Conservation (phyloP, 2,329 filamentous ascomycete species). For the Nemania sp. region DNA sequence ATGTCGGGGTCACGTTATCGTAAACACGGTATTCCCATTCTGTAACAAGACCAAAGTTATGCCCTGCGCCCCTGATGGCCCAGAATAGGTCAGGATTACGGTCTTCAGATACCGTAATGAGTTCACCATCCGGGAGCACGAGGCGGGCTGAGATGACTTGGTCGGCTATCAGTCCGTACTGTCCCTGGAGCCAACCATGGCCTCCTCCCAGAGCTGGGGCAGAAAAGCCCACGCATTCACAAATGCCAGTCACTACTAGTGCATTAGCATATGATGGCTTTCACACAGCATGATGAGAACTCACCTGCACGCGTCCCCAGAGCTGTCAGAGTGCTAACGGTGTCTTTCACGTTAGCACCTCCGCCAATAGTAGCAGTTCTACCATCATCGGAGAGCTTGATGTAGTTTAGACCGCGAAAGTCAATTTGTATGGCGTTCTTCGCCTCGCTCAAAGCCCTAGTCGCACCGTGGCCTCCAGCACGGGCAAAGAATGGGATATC, state of each 20-base stretch:
- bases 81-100: conserved; percentile 37
- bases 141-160: conserved; percentile 24
- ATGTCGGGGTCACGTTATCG: background rate
- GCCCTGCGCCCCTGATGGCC: conserved; percentile 27
- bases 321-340: conserved; percentile 34
- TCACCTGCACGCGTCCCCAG: conserved; percentile 35
- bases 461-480: conserved; percentile 32
- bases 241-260: conserved; percentile 49
- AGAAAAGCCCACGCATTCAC: conserved; percentile 54
- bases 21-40: conserved; percentile 22
- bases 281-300: too few species aligned
- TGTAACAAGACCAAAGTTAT: conserved; percentile 28
- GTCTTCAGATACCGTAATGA: conserved; percentile 19
- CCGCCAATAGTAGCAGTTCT: conserved; percentile 38
- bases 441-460: conserved; percentile 16
- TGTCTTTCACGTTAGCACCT: conserved; percentile 34
- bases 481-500: conserved; percentile 28
- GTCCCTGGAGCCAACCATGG: conserved; percentile 36
- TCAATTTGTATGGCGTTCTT: conserved; percentile 30
- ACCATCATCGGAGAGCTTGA: conserved; percentile 36
- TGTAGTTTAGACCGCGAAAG: conserved; percentile 31
- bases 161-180: conserved; percentile 28
- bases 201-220: conserved; percentile 52
- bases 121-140: conserved; percentile 21
- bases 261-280: background rate